phyloP scores from a whole-genome alignment of 768 basidiomycete species.

The Leccinellum albellum region DNA sequence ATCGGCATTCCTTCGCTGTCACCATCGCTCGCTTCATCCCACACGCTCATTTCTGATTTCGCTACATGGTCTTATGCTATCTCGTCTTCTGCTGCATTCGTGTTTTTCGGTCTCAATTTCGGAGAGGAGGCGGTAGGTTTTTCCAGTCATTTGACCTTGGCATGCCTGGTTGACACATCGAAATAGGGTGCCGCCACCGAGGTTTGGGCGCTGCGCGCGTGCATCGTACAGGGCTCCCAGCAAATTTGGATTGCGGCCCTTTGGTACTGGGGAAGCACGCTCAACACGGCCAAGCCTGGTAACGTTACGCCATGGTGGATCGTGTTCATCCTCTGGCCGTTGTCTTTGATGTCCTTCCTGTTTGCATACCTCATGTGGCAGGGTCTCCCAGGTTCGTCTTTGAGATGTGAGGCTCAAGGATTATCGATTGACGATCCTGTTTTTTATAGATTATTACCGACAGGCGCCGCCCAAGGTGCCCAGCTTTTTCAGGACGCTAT shows the following conservation, averaged over 20 bases:
- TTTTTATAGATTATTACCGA: conserved; percentile 71
- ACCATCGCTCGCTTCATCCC: conserved; percentile 52
- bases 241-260: conserved; percentile 94
- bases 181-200: conserved; percentile 86
- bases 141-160: background rate
- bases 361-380: conserved; percentile 84
- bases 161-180: background rate
- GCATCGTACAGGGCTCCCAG: conserved; percentile 91
- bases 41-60: conserved; percentile 63
- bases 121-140: conserved; percentile 84
- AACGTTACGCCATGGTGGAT: conserved; percentile 82
- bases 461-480: conserved; percentile 95
- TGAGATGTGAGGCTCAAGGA: background rate
- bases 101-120: conserved; percentile 94
- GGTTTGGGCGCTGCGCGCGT: conserved; percentile 88
- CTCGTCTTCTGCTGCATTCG: conserved; percentile 89
- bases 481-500: conserved; percentile 84
- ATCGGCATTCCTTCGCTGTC: conserved; percentile 83
- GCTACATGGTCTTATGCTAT: conserved; percentile 92
- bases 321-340: conserved; percentile 75
- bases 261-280: conserved; percentile 92
- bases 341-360: conserved; percentile 66
- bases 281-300: conserved; percentile 52
- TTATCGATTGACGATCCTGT: conserved; percentile 5
- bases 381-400: conserved; percentile 72